These are phyloP conservation scores for Xylaria polymorpha DNA, from an alignment of 2,329 filamentous ascomycete species.

Conservation along the genomic window DNA sequence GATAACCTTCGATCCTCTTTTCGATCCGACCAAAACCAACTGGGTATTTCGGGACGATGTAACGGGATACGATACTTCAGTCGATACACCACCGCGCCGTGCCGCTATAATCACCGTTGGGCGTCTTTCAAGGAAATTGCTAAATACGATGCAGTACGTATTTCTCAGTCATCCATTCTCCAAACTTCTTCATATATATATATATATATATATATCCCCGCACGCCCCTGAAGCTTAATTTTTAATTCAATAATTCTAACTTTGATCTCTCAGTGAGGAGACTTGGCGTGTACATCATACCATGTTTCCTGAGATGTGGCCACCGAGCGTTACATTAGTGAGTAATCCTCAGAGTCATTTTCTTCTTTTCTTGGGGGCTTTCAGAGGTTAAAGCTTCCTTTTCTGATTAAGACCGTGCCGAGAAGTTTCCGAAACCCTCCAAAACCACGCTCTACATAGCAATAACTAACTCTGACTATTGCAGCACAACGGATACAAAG, in stretches of 20 bases:
- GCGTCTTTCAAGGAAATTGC: slow-evolving; percentile 63
- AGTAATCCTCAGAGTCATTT: too few relatives aligned
- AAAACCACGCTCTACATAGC: too few relatives aligned
- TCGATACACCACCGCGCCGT: slow-evolving; percentile 66
- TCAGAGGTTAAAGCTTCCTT: too few relatives aligned
- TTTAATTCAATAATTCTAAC: background rate
- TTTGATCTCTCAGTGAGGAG: slow-evolving; percentile 52
- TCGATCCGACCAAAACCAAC: slow-evolving; percentile 66
- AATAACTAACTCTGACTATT: too few relatives aligned
- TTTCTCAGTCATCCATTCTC: background rate
- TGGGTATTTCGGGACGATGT: slow-evolving; percentile 69
- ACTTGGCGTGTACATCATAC: slow-evolving; percentile 61
- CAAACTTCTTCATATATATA: background rate
- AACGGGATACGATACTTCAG: slow-evolving; percentile 62
- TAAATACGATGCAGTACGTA: slow-evolving; percentile 64
- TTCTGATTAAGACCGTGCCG: too few relatives aligned
- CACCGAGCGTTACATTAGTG: slow-evolving; percentile 61
- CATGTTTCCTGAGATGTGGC: slow-evolving; percentile 73
- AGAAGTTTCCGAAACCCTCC: too few relatives aligned
- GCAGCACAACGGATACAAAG: slow-evolving; percentile 80
- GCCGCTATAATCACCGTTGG: slow-evolving; percentile 67
- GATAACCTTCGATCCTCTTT: slow-evolving; percentile 70
- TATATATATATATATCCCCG: background rate
- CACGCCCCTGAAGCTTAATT: background rate
- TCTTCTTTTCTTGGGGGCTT: too few relatives aligned